Conservation (phyloP, 2,329 filamentous ascomycete genomes). For the Diaporthe ampelina region DNA sequence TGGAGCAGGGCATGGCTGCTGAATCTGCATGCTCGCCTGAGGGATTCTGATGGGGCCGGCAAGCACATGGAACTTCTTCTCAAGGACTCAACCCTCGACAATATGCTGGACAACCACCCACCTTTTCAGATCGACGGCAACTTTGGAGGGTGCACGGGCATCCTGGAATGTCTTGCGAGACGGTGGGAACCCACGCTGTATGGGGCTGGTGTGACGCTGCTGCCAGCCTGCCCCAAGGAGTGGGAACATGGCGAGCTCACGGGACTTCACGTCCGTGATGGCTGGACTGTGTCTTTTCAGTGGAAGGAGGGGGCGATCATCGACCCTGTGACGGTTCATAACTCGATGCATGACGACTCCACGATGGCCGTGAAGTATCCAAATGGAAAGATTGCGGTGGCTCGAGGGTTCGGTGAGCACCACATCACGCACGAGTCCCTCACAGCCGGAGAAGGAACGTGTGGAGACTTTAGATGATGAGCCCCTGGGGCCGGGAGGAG, state of each 20-base stretch:
- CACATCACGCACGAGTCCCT: conserved; percentile 2
- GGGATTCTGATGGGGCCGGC: conserved; percentile 52
- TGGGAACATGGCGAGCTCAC: conserved; percentile 53
- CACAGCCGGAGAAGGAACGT: conserved; percentile 15
- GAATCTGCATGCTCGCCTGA: conserved; percentile 62
- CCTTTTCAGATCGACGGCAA: conserved; percentile 67
- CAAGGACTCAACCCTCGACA: conserved; percentile 57
- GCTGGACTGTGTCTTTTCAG: conserved; percentile 54
- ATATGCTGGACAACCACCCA: conserved; percentile 60
- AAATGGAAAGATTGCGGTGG: conserved; percentile 25
- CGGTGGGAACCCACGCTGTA: conserved; percentile 47
- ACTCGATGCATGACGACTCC: conserved; percentile 1
- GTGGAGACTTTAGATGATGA: conserved; percentile 27
- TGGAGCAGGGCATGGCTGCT: conserved; percentile 66
- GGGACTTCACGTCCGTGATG: conserved; percentile 52
- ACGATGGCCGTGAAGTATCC: conserved; percentile 31
- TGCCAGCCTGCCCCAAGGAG: conserved; percentile 54
- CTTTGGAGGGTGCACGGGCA: conserved; percentile 61
- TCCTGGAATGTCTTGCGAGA: conserved; percentile 61
- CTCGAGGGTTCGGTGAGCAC: conserved; percentile 37
- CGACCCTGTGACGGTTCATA: conserved; percentile 26
- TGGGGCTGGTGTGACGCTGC: conserved; percentile 49
- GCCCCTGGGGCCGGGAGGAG: not conserved
- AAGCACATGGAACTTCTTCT: conserved; percentile 56
- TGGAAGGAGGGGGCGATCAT: conserved; percentile 49